Evolutionary conservation across 73 alveolate species (phyloP), one percentile per base, ranked within the genome.

Genomic region (Paramecium sexaurelia): DNA sequence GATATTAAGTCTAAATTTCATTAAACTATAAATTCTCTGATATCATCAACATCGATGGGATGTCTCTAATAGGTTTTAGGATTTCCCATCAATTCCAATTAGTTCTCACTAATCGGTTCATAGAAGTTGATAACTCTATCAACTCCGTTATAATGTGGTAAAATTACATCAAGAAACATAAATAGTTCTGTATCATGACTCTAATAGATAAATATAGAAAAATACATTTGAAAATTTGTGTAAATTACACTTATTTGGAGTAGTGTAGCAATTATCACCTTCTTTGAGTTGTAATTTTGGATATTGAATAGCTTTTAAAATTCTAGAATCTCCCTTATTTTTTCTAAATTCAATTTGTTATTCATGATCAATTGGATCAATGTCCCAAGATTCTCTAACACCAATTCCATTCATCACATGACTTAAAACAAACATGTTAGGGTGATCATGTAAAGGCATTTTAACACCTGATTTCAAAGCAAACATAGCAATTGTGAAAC

Each of bases 401-500:
- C 90, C 90, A 19, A 78, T 6, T 7, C 90, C 90, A 78, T 45
- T 43, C 75, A 78, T 43, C 8, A 78, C 90, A 33, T 78, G 90
- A 43, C 75, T 78, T 11, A 78, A 78, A 45, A 78, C 90, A 22
- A 78, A 78, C 90, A 78, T 78, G 22, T 78, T 78, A 3, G 90
- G 90, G 41, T 78, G 90, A 61, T 78, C 90, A 24, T 78, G 90
- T 41, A 78, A 33, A 26, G 90, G 90, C 90, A 78, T 78, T 22
- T n/a, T 78, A 8, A 45, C 73, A 5, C 90, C 90, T 41, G 75
- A 20, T 45, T 15, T 41, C 9, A 78, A 24, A 9, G 90, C 90
- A 78, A 78, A 78, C 68, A 78, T 22, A 22, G 90, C 90, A 26
- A 78, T 78, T n/a, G 90, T 78, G 32, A 78, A 78, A 27, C 55